A percentile compares a stretch with the other conserved stretches of the same genome.
Conservation (phyloP, 176 grass and related monocot genomes). For the Echinochloa phyllopogon region DNA sequence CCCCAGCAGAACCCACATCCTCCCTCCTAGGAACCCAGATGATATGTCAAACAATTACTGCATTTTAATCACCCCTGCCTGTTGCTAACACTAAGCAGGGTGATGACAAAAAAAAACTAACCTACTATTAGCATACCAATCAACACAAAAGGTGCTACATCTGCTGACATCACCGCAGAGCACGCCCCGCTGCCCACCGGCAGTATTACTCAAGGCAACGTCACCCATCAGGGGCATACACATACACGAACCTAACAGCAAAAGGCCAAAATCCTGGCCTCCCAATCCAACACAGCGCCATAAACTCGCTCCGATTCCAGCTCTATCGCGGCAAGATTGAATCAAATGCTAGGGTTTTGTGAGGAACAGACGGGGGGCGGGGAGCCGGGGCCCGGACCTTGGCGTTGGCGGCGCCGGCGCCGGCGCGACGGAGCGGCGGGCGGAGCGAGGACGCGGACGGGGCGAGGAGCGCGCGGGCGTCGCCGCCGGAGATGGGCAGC, state of each 20-base stretch:
- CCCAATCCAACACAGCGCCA: background rate
- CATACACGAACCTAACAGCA: background rate
- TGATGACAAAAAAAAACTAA: background rate
- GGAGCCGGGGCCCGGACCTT: slow-evolving; percentile 34
- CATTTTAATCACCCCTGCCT: background rate
- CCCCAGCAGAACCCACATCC: background rate
- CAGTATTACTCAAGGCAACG: background rate
- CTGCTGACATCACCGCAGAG: background rate
- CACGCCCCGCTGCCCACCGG: background rate
- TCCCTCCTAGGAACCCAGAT: background rate
- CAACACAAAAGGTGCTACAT: background rate
- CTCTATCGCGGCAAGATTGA: background rate
- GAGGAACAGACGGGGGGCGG: background rate
- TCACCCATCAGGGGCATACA: background rate
- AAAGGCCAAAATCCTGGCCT: background rate
- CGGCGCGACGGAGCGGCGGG: slow-evolving; percentile 25
- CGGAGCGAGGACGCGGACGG: slow-evolving; percentile 38
- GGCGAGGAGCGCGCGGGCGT: slow-evolving; percentile 36
- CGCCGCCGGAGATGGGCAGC: slow-evolving; percentile 40
- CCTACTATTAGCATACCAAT: background rate
- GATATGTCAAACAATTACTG: background rate
- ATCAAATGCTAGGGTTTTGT: background rate
- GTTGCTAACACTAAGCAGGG: background rate
- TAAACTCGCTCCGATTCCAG: background rate
- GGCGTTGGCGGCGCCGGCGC: background rate